Evolutionary conservation across 331 rosid genomes (phyloP).

Genomic region (Acacia pycnantha): DNA sequence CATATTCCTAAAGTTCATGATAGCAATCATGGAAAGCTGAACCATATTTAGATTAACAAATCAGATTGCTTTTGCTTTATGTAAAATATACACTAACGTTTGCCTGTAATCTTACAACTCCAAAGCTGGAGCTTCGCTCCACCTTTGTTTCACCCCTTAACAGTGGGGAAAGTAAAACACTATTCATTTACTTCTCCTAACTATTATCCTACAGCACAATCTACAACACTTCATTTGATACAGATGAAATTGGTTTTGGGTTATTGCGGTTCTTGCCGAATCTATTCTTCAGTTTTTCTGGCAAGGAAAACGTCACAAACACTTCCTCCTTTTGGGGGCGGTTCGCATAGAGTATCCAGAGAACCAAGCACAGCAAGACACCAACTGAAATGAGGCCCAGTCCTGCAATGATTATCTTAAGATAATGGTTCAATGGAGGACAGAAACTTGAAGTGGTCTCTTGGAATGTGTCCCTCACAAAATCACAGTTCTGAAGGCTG

Average conservation of each 20-base stretch:
- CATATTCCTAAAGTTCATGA: background rate
- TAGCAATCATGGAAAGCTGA: background rate
- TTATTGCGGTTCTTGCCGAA: slow-evolving; percentile 22
- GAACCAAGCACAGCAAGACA: slow-evolving; percentile 82
- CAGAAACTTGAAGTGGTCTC: slow-evolving; percentile 71
- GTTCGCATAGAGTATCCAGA: slow-evolving; percentile 94
- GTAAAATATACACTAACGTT: slow-evolving; percentile 22
- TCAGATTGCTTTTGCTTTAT: slow-evolving; percentile 27
- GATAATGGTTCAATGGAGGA: slow-evolving; percentile 69
- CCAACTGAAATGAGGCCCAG: slow-evolving; percentile 87
- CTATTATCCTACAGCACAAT: slow-evolving; percentile 30
- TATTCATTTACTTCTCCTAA: background rate
- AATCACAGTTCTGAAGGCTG: slow-evolving; percentile 88
- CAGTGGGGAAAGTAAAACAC: slow-evolving; percentile 19
- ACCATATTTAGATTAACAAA: background rate
- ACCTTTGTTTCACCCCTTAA: slow-evolving; percentile 44
- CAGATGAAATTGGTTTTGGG: slow-evolving; percentile 32
- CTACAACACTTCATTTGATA: slow-evolving; percentile 36
- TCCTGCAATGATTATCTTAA: slow-evolving; percentile 72
- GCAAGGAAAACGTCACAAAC: slow-evolving; percentile 60
- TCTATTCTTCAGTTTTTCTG: slow-evolving; percentile 39
- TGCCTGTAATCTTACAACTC: slow-evolving; percentile 27
- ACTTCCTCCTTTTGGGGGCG: slow-evolving; percentile 84
- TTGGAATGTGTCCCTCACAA: slow-evolving; percentile 82
- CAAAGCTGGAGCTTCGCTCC: slow-evolving; percentile 66